Evolutionary conservation across 148 eudicot genomes (phyloP), one percentile per base, ranked within the genome.

Genomic region (Nyssa sinensis): DNA sequence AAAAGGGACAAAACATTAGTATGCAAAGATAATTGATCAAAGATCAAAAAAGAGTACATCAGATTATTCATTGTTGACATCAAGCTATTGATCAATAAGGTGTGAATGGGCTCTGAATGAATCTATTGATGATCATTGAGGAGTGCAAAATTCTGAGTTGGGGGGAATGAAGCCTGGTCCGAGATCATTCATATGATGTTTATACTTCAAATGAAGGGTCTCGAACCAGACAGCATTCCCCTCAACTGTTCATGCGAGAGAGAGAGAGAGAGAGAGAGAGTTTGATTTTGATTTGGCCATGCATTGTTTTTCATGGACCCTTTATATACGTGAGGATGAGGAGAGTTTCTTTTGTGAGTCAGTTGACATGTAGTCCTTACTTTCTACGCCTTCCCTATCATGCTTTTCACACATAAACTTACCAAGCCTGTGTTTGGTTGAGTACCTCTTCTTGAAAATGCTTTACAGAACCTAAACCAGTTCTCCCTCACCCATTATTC

Each of bases 141-240:
- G 28, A 60, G 37, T 28, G 37, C 4, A 28, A 49, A 49, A 47
- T 29, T 33, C 23, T 59, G 5, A 66, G 97, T 85, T 92, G 90
- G 70, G 95, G 97, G 97, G 97, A 92, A 92, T 90, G 97, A 92
- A 92, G 95, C 93, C 97, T 92, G 97, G 97, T 92, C 97, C 97
- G 95, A 74, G 86, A 84, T 79, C 92, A 74, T 81, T 75, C 86
- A 59, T 17, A 55, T 10, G 3, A 12, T 3, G 14, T 62, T 34
- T 16, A 17, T 14, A 5, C 35, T 47, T 67, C 25, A 14, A 41
- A 69, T 59, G 81, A 73, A 77, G 34, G 92, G 84, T 84, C 85
- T 86, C 92, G 92, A 86, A 83, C 92, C 94, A 92, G 89, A 83
- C 90, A 83, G 49, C 90, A 92, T 83, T 72, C 94, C 88, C 87